Percentiles rank a stretch among this genome's conserved stretches.
Conservation (phyloP, 2,329 filamentous ascomycete species). For the Pezicula carpinea region DNA sequence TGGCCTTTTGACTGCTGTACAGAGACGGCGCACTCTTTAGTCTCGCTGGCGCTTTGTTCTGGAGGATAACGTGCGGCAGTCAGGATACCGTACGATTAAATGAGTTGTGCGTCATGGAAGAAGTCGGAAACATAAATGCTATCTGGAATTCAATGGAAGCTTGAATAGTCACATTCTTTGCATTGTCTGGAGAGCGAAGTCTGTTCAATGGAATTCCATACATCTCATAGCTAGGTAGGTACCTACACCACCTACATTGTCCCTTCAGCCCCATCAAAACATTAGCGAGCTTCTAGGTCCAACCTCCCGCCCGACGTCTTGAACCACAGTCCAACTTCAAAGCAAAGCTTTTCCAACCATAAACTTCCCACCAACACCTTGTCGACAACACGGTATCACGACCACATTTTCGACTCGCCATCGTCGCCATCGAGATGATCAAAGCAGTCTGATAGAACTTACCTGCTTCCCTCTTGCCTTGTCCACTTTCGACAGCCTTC, state of each 20-base stretch:
- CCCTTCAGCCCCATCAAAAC: constrained; percentile 2
- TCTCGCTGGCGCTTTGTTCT: too few relatives aligned
- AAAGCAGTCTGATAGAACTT: background rate
- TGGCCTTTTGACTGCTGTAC: too few relatives aligned
- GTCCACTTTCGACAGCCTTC: background rate
- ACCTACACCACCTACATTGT: background rate
- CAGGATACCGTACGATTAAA: too few relatives aligned
- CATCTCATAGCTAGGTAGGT: background rate
- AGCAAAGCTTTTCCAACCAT: background rate
- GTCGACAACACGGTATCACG: too few relatives aligned
- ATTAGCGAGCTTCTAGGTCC: background rate
- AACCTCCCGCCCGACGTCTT: background rate
- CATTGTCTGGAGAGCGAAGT: too few relatives aligned
- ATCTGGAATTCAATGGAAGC: too few relatives aligned
- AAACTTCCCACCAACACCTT: background rate
- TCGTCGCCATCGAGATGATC: background rate
- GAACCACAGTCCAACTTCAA: background rate
- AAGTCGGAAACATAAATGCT: too few relatives aligned
- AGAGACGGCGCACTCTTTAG: too few relatives aligned
- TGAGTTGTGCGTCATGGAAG: too few relatives aligned
- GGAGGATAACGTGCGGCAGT: too few relatives aligned
- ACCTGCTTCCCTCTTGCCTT: background rate
- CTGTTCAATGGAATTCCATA: background rate
- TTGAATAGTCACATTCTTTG: too few relatives aligned
- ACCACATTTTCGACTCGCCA: background rate